A percentile compares a stretch with the other conserved stretches of the same genome.
Conservation (phyloP, 176 grass and related monocot species). For the Hordeum marinum region DNA sequence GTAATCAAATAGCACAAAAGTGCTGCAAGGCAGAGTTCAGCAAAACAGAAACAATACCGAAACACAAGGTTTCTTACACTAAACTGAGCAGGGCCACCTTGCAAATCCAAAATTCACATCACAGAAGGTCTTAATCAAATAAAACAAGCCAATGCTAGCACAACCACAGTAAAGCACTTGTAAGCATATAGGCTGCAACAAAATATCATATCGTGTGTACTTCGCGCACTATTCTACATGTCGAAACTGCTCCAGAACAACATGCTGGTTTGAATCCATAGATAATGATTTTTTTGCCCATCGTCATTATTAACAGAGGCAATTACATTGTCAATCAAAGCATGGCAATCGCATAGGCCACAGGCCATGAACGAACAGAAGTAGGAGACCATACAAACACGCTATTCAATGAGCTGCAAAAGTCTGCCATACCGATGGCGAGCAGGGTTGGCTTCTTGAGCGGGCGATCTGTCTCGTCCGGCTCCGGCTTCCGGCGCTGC, state of each 20-base stretch:
- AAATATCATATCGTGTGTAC: neutral
- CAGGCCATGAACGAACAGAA: neutral
- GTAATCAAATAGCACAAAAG: neutral
- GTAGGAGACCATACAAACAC: neutral
- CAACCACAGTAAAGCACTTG: neutral
- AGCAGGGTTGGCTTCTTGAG: constrained; percentile 92
- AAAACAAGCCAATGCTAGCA: neutral
- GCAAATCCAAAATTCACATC: neutral
- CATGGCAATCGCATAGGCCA: neutral
- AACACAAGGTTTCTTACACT: neutral
- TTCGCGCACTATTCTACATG: neutral
- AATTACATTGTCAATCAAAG: neutral
- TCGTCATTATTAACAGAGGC: neutral
- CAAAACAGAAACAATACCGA: neutral
- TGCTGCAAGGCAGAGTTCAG: neutral
- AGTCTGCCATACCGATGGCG: constrained; percentile 58
- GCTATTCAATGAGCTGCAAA: neutral
- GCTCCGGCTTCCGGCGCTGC: constrained; percentile 55
- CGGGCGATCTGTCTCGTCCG: constrained; percentile 75
- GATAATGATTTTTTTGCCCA: neutral
- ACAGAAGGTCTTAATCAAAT: neutral
- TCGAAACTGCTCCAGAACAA: neutral
- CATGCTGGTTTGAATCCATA: neutral
- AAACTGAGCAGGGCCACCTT: neutral
- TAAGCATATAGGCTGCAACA: neutral